These are phyloP conservation scores for Gautieria morchelliformis DNA, from an alignment of 768 basidiomycete genomes.

Conservation along the genomic window DNA sequence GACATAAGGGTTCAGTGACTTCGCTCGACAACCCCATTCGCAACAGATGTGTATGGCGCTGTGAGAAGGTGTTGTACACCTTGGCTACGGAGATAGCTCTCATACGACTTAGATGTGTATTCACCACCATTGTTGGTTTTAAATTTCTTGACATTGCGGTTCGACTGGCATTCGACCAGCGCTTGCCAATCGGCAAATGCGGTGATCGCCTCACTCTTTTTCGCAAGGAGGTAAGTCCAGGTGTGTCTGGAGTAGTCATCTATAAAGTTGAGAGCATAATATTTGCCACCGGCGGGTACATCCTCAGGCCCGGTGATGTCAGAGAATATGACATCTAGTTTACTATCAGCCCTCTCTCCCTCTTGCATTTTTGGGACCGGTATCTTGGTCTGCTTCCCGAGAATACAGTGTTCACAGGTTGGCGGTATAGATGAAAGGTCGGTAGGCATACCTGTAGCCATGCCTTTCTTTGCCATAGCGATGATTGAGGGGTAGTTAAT, in stretches of 20 bases:
- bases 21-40: too few relatives aligned
- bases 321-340: slow-evolving; percentile 3
- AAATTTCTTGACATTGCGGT: too few relatives aligned
- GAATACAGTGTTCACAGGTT: slow-evolving; percentile 26
- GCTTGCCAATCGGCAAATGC: too few relatives aligned
- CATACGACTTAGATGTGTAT: background rate
- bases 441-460: slow-evolving; percentile 15
- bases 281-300: slow-evolving; percentile 12
- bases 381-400: slow-evolving; percentile 28
- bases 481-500: slow-evolving; percentile 11
- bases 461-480: too few relatives aligned
- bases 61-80: too few relatives aligned
- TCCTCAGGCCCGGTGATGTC: background rate
- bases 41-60: too few relatives aligned
- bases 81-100: too few relatives aligned
- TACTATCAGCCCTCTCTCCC: background rate
- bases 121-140: background rate
- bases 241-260: slow-evolving; percentile 8
- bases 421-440: slow-evolving; percentile 15
- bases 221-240: slow-evolving; percentile 7
- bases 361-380: slow-evolving; percentile 20
- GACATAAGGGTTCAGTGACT: too few relatives aligned
- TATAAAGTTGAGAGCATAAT: slow-evolving; percentile 8
- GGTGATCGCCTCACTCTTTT: background rate
- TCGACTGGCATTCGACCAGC: too few relatives aligned